Base-by-base conservation (phyloP, 177 flowering plant genomes). In the Vitis hybrid region DNA sequence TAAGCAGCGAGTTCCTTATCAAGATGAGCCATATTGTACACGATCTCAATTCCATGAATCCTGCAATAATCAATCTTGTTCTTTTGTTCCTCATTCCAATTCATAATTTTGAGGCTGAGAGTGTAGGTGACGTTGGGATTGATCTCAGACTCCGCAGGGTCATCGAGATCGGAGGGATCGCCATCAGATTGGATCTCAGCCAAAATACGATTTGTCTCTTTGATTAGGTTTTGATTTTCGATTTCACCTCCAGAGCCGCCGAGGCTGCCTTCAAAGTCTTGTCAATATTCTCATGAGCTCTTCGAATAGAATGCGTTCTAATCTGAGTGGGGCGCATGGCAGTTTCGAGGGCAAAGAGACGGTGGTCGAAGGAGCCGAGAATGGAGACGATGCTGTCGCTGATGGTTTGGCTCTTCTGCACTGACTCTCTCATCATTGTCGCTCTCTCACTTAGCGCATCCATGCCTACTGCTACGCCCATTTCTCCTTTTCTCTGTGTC, bases 291-390 rank as follows among this genome's bases (percentile, higher is more conserved):
- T 21, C 21, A 21, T 21, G 21, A 21, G 1, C 21, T 21, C 21
- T 21, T 21, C 21, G 21, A 21, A 1, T 21, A 21, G 21, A 21
- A 21, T 21, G 21, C 21, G 21, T 21, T 21, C 1, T 21, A 21
- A 86, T 97, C 93, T 94, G 98, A 52, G 97, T 94, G 52, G 98
- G 98, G n/a, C 98, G 94, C 98, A 92, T 94, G 70, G 98, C 98
- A 32, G 98, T 84, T 69, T 94, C 98, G 50, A 94, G 93, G 30
- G 91, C 92, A 50, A 97, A 94, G 73, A 94, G 92, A 56, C 98
- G 97, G 80, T 87, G 91, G 66, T 94, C 97, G 61, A 94, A 94
- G 73, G 98, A 94, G 56, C 97, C 97, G 16, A 94, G 91, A 62
- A 94, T 92, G 48, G 97, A 49, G 58, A 89, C 97, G 80, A 92